These are phyloP conservation scores for Pavlovales sp. DNA, from an alignment of 208 protist species.

Conservation along the genomic window DNA sequence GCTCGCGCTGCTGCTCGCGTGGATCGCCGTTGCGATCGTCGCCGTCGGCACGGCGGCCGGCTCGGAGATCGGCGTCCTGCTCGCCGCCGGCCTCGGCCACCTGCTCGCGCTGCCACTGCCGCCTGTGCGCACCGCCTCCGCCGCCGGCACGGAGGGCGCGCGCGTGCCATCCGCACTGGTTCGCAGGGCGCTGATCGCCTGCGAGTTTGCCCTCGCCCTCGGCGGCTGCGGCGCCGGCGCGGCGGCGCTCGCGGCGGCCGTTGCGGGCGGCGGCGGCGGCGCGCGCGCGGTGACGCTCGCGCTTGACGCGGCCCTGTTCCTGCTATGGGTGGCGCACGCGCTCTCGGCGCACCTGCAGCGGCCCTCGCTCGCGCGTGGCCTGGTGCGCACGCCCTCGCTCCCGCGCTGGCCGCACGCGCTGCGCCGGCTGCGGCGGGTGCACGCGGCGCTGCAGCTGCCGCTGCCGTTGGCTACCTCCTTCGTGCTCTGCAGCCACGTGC, in stretches of 20 bases:
- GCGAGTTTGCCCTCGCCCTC: no score
- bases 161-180: no score
- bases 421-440: not conserved
- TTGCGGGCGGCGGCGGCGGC: no score
- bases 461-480: not conserved
- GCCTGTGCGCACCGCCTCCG: not conserved
- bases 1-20: not conserved
- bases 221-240: no score
- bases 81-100: not conserved
- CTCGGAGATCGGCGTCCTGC: not conserved
- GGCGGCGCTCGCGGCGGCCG: no score
- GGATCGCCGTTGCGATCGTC: not conserved
- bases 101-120: not conserved
- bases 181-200: no score
- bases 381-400: not conserved
- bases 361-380: no score
- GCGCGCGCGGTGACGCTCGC: no score
- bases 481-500: not conserved
- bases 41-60: not conserved
- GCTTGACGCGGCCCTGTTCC: not conserved
- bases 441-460: not conserved
- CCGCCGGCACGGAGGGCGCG: no score
- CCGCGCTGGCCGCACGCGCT: no score
- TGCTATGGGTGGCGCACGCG: not conserved
- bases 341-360: not conserved